Evolutionary conservation across 495 filamentous ascomycete species (phyloP).

Genomic region (Daldinia loculata): DNA sequence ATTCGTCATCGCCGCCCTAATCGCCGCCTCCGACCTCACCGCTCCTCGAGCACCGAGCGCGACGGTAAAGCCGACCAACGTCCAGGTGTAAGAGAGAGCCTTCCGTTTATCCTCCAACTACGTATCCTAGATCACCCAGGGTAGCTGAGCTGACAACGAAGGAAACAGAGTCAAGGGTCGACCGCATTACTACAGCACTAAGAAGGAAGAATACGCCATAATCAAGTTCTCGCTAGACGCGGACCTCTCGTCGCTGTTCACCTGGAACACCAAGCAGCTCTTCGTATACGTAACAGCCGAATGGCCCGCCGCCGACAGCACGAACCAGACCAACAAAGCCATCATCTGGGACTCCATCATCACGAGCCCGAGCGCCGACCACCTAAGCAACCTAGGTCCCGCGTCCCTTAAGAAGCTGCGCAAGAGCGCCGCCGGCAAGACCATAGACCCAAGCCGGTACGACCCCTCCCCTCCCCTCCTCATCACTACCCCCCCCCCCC

Average conservation of each 20-base stretch:
- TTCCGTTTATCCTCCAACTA: neutral
- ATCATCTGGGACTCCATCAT: slow-evolving; percentile 97
- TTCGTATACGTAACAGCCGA: slow-evolving; percentile 93
- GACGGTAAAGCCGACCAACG: slow-evolving; percentile 73
- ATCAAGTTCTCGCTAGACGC: slow-evolving; percentile 89
- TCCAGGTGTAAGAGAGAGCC: slow-evolving; percentile 76
- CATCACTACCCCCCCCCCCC: too few species aligned
- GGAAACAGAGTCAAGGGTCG: slow-evolving; percentile 78
- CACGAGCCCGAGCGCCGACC: slow-evolving; percentile 68
- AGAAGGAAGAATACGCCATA: slow-evolving; percentile 93
- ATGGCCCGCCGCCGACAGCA: slow-evolving; percentile 65
- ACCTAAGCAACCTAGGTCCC: slow-evolving; percentile 62
- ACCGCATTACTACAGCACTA: slow-evolving; percentile 90
- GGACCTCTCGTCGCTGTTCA: slow-evolving; percentile 91
- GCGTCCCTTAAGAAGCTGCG: slow-evolving; percentile 61
- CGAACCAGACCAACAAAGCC: slow-evolving; percentile 70
- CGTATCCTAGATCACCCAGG: neutral
- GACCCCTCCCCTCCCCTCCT: neutral
- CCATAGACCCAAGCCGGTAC: slow-evolving; percentile 61
- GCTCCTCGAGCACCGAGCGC: slow-evolving; percentile 72
- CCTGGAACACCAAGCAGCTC: slow-evolving; percentile 99
- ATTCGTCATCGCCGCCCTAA: slow-evolving; percentile 77
- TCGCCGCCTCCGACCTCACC: slow-evolving; percentile 81
- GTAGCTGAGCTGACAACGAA: slow-evolving; percentile 13
- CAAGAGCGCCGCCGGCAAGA: slow-evolving; percentile 60